Base-by-base conservation (phyloP, 495 filamentous ascomycete genomes). In the Sporormia fimetaria region DNA sequence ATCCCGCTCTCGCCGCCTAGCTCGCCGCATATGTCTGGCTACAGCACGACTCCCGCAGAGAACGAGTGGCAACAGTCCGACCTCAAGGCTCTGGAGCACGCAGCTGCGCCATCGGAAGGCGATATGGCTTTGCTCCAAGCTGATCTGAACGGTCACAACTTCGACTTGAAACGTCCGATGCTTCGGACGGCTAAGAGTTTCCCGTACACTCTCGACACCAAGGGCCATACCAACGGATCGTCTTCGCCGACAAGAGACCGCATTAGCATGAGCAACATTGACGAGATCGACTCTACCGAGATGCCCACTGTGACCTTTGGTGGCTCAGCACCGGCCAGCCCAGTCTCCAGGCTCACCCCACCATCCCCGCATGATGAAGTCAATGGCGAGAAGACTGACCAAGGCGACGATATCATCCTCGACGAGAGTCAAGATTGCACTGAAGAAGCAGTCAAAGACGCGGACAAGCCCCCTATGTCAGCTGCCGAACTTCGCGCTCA, bases 401-500 rank as follows among this genome's bases (percentile, higher is more conserved):
- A 51, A 6, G 37, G 40, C 22, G 68, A 65, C 10, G 58, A 68
- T 16, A 51, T 51, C 35, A 44, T 51, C 32, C 55, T 48, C 2
- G 58, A 77, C 36, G 69, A 71, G 26, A 69, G 69, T 11, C 67
- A 73, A 3, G 51, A 54, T 10, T 15, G 44, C 3, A 21, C 16
- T n/a, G 54, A 41, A 10, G 26, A 48, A 16, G 48, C 49, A n/a
- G 12, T 42, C 20, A 70, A 74, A 15, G 70, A 72, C 9, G 70
- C 74, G 16, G 56, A 60, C n/a, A 54, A 63, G n/a, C 66, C 66
- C 30, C 66, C 69, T 10, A 75, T 76, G 45, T 80, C 78, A 17
- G 75, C 74, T 8, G 76, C 76, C 9, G 82, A 85, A 61, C 65
- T 78, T 42, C 71, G 77, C 14, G 80, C 79, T 21, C 83, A 90